phyloP scores from a whole-genome alignment of 2,329 filamentous ascomycete genomes.

The Colletotrichum tabaci region DNA sequence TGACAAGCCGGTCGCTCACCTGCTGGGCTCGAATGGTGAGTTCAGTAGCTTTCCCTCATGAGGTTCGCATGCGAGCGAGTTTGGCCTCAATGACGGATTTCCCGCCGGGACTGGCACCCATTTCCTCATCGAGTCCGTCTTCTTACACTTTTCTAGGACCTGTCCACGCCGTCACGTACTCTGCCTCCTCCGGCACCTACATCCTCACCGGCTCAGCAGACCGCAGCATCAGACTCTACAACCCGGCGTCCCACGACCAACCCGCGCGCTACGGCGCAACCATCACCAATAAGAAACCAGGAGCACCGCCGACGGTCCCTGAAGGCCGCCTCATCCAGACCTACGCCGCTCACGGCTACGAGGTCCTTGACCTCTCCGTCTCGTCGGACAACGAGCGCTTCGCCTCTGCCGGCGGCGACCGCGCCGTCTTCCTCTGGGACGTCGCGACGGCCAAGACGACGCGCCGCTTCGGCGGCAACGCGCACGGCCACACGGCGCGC shows the following conservation, averaged over 20 bases:
- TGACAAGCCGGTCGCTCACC: constrained; percentile 66
- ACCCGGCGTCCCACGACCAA: constrained; percentile 68
- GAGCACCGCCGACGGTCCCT: constrained; percentile 54
- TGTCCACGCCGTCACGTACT: constrained; percentile 81
- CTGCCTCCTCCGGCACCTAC: constrained; percentile 79
- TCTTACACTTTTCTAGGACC: constrained; percentile 66
- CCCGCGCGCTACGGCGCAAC: constrained; percentile 44
- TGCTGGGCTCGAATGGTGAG: constrained; percentile 72
- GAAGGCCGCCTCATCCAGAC: constrained; percentile 82
- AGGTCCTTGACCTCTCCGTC: constrained; percentile 86
- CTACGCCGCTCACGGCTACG: constrained; percentile 92
- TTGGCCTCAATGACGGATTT: background rate
- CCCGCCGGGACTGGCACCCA: too few relatives aligned
- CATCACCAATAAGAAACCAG: constrained; percentile 53
- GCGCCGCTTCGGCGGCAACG: constrained; percentile 77
- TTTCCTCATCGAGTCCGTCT: background rate
- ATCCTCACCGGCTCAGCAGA: constrained; percentile 90
- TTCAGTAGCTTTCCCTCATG: constrained; percentile 27
- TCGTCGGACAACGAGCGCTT: constrained; percentile 85
- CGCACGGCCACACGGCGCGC: constrained; percentile 76
- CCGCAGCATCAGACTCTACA: constrained; percentile 88
- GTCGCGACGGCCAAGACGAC: constrained; percentile 85
- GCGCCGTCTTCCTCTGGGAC: constrained; percentile 94
- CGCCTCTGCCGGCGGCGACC: constrained; percentile 90
- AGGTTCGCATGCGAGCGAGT: background rate